Conservation (phyloP, 768 basidiomycete genomes). For the Tephrocybe sp. region DNA sequence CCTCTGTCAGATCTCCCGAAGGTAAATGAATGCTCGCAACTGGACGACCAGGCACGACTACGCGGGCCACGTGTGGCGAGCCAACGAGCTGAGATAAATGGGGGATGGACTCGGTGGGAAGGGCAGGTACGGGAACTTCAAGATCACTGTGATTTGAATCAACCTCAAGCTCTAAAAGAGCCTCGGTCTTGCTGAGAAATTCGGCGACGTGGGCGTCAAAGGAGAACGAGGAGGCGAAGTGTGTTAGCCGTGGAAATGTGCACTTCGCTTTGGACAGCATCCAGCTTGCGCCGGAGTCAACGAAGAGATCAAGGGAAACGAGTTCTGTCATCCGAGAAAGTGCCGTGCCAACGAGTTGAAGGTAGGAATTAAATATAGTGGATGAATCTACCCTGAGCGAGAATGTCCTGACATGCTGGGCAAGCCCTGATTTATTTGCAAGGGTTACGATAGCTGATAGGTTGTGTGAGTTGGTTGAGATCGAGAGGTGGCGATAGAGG, state of each 20-base stretch:
- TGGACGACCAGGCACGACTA: slow-evolving; percentile 66
- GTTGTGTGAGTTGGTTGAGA: slow-evolving; percentile 45
- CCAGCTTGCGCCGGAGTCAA: slow-evolving; percentile 56
- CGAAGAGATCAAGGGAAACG: slow-evolving; percentile 52
- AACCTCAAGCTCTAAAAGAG: slow-evolving; percentile 59
- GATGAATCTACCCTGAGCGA: slow-evolving; percentile 49
- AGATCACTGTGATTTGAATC: slow-evolving; percentile 32
- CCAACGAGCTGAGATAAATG: slow-evolving; percentile 61
- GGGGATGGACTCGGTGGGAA: slow-evolving; percentile 38
- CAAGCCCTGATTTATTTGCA: slow-evolving; percentile 54
- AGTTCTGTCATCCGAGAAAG: slow-evolving; percentile 63
- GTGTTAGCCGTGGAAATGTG: slow-evolving; percentile 47
- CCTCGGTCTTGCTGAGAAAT: slow-evolving; percentile 58
- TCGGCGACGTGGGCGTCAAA: slow-evolving; percentile 56
- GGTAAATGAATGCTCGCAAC: slow-evolving; percentile 62
- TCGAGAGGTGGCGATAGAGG: slow-evolving; percentile 60
- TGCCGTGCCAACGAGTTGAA: slow-evolving; percentile 48
- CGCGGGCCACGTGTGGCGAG: slow-evolving; percentile 52
- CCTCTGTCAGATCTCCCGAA: slow-evolving; percentile 58
- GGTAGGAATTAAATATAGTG: slow-evolving; percentile 46
- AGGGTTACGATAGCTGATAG: slow-evolving; percentile 55
- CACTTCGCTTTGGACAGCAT: slow-evolving; percentile 38
- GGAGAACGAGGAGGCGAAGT: slow-evolving; percentile 61
- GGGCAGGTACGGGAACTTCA: slow-evolving; percentile 33
- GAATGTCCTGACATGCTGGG: slow-evolving; percentile 62